A percentile compares a stretch with the other conserved stretches of the same genome.
Evolutionary conservation across 331 rosid genomes (phyloP).

Genomic region (Phaseolus coccineus): DNA sequence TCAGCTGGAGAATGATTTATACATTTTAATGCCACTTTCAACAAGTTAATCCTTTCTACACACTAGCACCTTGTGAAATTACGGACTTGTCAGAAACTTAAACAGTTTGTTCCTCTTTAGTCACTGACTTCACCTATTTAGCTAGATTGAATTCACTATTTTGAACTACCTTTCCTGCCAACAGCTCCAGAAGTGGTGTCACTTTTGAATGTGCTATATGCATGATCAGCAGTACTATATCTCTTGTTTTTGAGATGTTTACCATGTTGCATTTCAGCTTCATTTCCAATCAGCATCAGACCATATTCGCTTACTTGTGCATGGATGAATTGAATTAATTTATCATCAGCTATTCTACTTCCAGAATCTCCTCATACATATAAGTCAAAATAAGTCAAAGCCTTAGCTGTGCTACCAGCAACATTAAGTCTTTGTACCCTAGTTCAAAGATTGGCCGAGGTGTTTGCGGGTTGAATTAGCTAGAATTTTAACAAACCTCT

Average conservation of each 20-base stretch:
- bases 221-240: too few relatives aligned
- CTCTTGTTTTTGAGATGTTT: too few relatives aligned
- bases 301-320: constrained; percentile 65
- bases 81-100: constrained; percentile 56
- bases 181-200: too few relatives aligned
- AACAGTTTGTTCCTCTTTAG: constrained; percentile 62
- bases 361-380: constrained; percentile 52
- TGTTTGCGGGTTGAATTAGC: too few relatives aligned
- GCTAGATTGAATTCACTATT: constrained; percentile 55
- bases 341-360: background rate
- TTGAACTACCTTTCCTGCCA: too few relatives aligned
- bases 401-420: constrained; percentile 20
- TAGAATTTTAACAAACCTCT: too few relatives aligned
- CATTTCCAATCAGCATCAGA: constrained; percentile 52
- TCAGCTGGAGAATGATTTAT: constrained; percentile 37
- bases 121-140: constrained; percentile 57
- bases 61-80: constrained; percentile 56
- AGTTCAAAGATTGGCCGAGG: constrained; percentile 45
- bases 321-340: background rate
- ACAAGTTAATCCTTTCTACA: constrained; percentile 68
- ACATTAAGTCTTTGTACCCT: constrained; percentile 56
- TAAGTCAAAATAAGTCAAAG: constrained; percentile 42
- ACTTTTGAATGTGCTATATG: too few relatives aligned
- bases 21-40: constrained; percentile 60
- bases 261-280: constrained; percentile 33